Base-by-base conservation (phyloP, 1,139 yeast genomes). In the Hansenula lynferdii region DNA sequence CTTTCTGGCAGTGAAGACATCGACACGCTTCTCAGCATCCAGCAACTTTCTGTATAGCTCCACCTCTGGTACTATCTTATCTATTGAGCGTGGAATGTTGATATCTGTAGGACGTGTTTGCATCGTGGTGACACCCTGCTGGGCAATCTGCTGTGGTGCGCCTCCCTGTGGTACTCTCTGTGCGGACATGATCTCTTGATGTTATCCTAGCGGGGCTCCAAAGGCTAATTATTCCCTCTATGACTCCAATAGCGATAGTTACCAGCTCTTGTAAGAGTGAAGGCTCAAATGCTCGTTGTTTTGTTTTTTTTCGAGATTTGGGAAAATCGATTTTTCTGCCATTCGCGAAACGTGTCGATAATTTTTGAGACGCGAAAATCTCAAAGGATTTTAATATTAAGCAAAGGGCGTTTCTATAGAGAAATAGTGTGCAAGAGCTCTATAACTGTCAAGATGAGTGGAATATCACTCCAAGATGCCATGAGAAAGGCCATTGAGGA, bases 21-120 rank as follows among this genome's bases (percentile, higher is more conserved):
- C 98, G 32, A 92, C 65, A 44, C 78, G 72, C 43, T 79, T 74
- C 60, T 92, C 98, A 11, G 90, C 85, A 11, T 84, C 89, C 45
- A 77, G 73, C 35, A 92, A 67, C 39, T 77, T 71, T 51, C 83
- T 76, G 61, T 85, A 86, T 39, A 79, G 68, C 14, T 72, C 77
- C 29, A 89, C 79, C 51, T 85, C 90, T 8, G 96, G 95, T 18
- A 89, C 72, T 39, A 80, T 42, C n/a, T 28, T 21, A 29, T 51
- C 57, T 6, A 53, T 38, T 3, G 48, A 34, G 18, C 41, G 45
- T 2, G 56, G 52, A 34, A 53, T 51, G 29, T 51, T 37, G 9
- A 50, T 37, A 32, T 53, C 56, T 3, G 57, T 52, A 8, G 57
- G 57, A 25, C 57, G 54, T 15, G 51, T 35, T 40, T 51, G 54